A percentile compares a stretch with the other conserved stretches of the same genome.
Evolutionary conservation across 148 eudicot species (phyloP).

Genomic region (Camellia granthamiana): DNA sequence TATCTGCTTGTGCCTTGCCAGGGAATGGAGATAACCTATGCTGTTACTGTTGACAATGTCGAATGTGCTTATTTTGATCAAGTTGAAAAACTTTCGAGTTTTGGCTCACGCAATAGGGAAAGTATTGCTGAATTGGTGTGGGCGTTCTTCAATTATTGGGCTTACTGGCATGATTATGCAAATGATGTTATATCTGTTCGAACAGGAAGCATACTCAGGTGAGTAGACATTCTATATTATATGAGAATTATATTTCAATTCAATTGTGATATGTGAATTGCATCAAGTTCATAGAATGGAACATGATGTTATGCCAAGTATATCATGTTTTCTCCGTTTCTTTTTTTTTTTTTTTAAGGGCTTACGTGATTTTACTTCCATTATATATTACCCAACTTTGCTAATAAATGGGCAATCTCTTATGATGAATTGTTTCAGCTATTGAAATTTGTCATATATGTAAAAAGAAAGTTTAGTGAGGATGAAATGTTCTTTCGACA

Average conservation of each 20-base stretch:
- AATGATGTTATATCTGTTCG: constrained; percentile 83
- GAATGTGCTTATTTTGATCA: constrained; percentile 75
- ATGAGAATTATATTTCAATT: not conserved
- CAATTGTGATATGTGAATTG: not conserved
- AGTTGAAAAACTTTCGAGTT: constrained; percentile 70
- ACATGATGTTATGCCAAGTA: not conserved
- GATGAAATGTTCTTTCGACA: not conserved
- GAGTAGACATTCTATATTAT: constrained; percentile 16
- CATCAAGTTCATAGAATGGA: not conserved
- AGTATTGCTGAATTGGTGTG: constrained; percentile 72
- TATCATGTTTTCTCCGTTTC: not conserved
- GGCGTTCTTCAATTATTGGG: constrained; percentile 95
- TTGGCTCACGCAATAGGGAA: constrained; percentile 71
- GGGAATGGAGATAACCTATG: constrained; percentile 74
- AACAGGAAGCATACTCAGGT: constrained; percentile 71
- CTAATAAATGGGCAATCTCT: not conserved
- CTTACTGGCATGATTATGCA: constrained; percentile 84
- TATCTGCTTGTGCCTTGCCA: constrained; percentile 24
- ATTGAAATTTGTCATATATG: not conserved
- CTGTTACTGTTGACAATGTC: constrained; percentile 56
- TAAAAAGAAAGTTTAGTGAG: not conserved
- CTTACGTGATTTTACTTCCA: not conserved
- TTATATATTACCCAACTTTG: not conserved
- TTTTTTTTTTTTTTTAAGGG: not conserved
- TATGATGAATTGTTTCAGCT: not conserved